A percentile compares a stretch with the other conserved stretches of the same genome.
Evolutionary conservation across 1,139 yeast genomes (phyloP).

Genomic region (Blastobotrys persicus): DNA sequence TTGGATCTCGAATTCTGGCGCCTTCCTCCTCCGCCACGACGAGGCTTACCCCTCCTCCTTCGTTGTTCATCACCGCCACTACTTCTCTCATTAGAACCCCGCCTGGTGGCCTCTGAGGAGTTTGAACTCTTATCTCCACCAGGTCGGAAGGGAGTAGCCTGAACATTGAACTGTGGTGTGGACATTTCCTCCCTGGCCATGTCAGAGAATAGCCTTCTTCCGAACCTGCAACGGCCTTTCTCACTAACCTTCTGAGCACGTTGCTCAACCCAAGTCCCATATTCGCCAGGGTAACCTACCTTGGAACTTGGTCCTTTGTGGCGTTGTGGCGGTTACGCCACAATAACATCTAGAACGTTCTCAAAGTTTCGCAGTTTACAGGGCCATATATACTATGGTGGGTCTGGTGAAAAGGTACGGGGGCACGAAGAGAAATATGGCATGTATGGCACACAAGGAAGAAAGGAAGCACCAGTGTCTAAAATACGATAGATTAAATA

Average conservation of each 20-base stretch:
- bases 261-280: not conserved
- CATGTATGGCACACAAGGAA: too few relatives aligned
- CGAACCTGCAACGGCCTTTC: not conserved
- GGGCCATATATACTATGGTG: too few relatives aligned
- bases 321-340: not conserved
- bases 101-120: not conserved
- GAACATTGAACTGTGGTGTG: constrained; percentile 16
- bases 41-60: not conserved
- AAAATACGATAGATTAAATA: too few relatives aligned
- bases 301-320: not conserved
- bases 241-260: not conserved
- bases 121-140: constrained; percentile 11
- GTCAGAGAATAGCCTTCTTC: not conserved
- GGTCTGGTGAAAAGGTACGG: too few relatives aligned
- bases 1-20: too few relatives aligned
- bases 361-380: too few relatives aligned
- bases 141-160: constrained; percentile 21
- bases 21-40: not conserved
- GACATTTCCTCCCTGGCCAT: constrained; percentile 12
- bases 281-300: not conserved
- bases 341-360: not conserved
- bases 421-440: too few relatives aligned
- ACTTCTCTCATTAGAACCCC: not conserved
- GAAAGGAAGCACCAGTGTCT: too few relatives aligned
- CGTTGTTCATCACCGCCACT: not conserved